Percentiles rank a stretch among this genome's conserved stretches.
phyloP scores from a whole-genome alignment of 495 filamentous ascomycete species.

The Penicillium ochrochloron region DNA sequence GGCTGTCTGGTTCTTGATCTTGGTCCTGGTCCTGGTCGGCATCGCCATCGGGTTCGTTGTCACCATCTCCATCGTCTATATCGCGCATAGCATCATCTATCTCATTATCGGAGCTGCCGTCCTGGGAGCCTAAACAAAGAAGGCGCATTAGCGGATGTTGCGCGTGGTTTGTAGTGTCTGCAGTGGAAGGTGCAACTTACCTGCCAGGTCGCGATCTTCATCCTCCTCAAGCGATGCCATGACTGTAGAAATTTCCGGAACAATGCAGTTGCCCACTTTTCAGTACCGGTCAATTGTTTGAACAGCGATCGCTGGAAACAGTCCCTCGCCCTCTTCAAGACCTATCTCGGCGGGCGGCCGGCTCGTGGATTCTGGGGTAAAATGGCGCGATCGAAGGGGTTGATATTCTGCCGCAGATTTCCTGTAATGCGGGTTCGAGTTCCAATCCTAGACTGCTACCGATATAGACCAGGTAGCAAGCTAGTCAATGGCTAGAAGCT shows the following conservation, averaged over 20 bases:
- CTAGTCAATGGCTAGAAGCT: not conserved
- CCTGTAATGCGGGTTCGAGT: not conserved
- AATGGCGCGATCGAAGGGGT: not conserved
- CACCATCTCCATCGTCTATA: slow-evolving; percentile 27
- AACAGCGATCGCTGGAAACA: not conserved
- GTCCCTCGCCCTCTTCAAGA: not conserved
- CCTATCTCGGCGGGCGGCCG: not conserved
- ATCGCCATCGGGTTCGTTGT: slow-evolving; percentile 72
- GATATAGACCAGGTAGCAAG: not conserved
- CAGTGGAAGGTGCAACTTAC: slow-evolving; percentile 32
- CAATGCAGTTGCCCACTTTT: not conserved
- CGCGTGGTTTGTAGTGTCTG: not conserved
- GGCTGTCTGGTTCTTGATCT: slow-evolving; percentile 62
- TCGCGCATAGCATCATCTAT: slow-evolving; percentile 46
- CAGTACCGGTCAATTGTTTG: not conserved
- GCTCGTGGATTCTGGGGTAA: not conserved
- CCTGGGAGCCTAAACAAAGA: slow-evolving; percentile 53
- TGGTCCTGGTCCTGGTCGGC: slow-evolving; percentile 50
- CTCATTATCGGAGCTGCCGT: slow-evolving; percentile 73
- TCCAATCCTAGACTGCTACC: too few relatives aligned
- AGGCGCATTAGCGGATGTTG: slow-evolving; percentile 17
- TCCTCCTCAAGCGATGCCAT: slow-evolving; percentile 52
- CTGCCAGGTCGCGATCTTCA: slow-evolving; percentile 60
- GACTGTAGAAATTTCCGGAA: not conserved
- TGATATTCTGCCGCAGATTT: not conserved